Conservation (phyloP, 2,329 filamentous ascomycete genomes). For the Rasamsonia emersonii region DNA sequence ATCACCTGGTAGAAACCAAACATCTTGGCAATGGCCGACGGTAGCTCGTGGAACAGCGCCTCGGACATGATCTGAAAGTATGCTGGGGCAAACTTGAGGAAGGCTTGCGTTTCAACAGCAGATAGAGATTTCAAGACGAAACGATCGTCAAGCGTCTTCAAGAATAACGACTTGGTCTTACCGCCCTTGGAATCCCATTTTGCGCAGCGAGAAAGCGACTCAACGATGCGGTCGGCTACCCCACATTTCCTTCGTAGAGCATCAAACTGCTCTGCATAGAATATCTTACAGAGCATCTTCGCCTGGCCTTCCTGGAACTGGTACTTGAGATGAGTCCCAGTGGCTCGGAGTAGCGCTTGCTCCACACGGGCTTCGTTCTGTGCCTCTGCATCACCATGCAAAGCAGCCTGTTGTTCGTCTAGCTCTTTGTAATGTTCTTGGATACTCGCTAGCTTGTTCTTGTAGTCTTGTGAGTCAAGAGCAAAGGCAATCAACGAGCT, state of each 20-base stretch:
- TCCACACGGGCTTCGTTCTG: constrained; percentile 67
- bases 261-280: constrained; percentile 97
- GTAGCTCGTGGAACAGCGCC: constrained; percentile 87
- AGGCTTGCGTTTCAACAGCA: constrained; percentile 84
- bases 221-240: constrained; percentile 85
- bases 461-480: constrained; percentile 79
- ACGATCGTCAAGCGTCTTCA: constrained; percentile 92
- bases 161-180: constrained; percentile 93
- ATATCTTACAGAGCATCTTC: constrained; percentile 95
- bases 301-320: constrained; percentile 92
- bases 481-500: constrained; percentile 94
- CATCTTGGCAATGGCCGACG: constrained; percentile 98
- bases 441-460: constrained; percentile 59
- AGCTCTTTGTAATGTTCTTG: constrained; percentile 26
- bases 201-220: constrained; percentile 86
- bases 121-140: constrained; percentile 89
- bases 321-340: constrained; percentile 90
- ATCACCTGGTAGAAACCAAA: constrained; percentile 95
- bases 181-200: constrained; percentile 98
- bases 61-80: constrained; percentile 98
- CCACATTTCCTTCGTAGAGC: constrained; percentile 88
- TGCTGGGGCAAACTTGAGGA: constrained; percentile 88
- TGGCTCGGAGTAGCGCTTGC: constrained; percentile 71
- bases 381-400: constrained; percentile 29
- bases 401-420: constrained; percentile 17